Evolutionary conservation across 2,329 filamentous ascomycete species (phyloP).

Genomic region (Tetracladium maxilliforme): DNA sequence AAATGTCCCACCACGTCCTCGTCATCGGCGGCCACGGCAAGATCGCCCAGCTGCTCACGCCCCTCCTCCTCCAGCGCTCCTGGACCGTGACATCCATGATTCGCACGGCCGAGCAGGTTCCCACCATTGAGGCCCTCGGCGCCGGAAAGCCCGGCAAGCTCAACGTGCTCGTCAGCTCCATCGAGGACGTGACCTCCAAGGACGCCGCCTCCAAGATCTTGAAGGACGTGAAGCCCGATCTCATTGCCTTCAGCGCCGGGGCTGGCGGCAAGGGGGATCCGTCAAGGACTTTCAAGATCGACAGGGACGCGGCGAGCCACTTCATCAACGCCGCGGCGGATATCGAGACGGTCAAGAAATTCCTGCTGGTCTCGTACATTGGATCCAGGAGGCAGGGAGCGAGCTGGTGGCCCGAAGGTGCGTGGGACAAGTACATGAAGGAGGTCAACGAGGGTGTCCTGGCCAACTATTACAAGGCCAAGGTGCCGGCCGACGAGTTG

Average conservation of each 20-base stretch:
- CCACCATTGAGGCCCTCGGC: constrained; percentile 46
- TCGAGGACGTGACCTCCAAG: constrained; percentile 55
- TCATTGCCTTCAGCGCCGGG: constrained; percentile 53
- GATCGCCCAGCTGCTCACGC: constrained; percentile 59
- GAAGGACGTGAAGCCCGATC: constrained; percentile 44
- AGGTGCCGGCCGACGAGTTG: constrained; percentile 42
- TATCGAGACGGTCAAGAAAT: constrained; percentile 38
- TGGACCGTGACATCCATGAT: constrained; percentile 73
- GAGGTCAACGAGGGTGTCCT: constrained; percentile 26
- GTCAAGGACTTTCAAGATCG: constrained; percentile 40
- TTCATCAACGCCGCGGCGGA: constrained; percentile 44
- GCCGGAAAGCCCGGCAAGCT: constrained; percentile 36
- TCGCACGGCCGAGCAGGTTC: constrained; percentile 53
- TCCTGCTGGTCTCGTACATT: constrained; percentile 50
- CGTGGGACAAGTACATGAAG: constrained; percentile 23
- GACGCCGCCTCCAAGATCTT: constrained; percentile 48
- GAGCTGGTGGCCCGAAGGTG: constrained; percentile 37
- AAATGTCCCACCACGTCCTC: too few relatives aligned
- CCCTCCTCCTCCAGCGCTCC: constrained; percentile 55
- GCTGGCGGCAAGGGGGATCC: constrained; percentile 45
- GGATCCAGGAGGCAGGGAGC: constrained; percentile 34
- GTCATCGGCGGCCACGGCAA: constrained; percentile 75
- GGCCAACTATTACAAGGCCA: constrained; percentile 42
- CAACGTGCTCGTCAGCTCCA: constrained; percentile 52
- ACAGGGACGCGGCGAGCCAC: constrained; percentile 47